Evolutionary conservation across 352 stramenopile genomes (phyloP), one percentile per base, ranked within the genome.

Genomic region (Pythium aristosporum): DNA sequence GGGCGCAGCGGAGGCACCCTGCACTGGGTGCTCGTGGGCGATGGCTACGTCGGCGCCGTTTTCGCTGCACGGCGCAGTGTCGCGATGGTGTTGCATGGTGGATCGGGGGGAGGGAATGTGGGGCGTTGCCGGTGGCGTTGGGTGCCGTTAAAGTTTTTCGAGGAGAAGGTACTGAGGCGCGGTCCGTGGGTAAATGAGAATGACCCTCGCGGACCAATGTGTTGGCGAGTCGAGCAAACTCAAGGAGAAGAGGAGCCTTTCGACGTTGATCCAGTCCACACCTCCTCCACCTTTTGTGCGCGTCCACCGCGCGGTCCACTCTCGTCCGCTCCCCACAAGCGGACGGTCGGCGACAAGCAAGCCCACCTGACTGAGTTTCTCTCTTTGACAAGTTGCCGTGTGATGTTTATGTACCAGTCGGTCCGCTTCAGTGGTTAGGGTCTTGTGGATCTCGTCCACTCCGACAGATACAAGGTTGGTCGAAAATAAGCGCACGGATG

Each of bases 241-340:
- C 63, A 65, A 70, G 57, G 57, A 65, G 63, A 42, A 63, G 65
- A 54, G 65, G 65, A 71, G 65, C 65, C 65, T 71, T 71, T 71
- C 65, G 65, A 67, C 53, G 46, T 71, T 71, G 65, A 71, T 71
- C 65, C 65, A 67, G 66, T 71, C 65, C 65, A 67, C 65, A 60
- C 44, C 51, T 69, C 43, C 47, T 65, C 60, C 60, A 54, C 60
- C 32, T 42, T 54, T 49, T 30, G 42, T 44, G 55, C 30, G 42
- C 43, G 55, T 67, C 59, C 50, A 49, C 59, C 50, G 50, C 52
- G 61, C 46, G 50, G 50, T 68, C 46, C 52, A 52, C 46, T 52
- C 58, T 49, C 50, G 50, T 57, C 55, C 42, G 37, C 44, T 41
- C 4, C 13, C 30, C 28, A 46, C 28, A 15, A 37, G 41, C 37